Evolutionary conservation across 352 stramenopile genomes (phyloP).

Genomic region (Aphanomyces stellatus): DNA sequence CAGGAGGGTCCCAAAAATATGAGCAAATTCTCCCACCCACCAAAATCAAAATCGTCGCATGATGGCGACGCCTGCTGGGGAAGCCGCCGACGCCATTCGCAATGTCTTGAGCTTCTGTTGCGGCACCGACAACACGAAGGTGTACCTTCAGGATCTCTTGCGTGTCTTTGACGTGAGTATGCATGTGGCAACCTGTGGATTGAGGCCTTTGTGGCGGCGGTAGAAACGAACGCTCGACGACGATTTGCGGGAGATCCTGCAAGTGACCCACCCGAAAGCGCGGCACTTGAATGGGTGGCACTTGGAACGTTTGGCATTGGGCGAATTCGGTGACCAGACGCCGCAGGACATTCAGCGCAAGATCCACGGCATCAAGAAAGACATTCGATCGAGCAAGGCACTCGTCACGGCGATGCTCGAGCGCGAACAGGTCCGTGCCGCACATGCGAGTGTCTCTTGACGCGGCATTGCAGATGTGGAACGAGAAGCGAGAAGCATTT

Average conservation of each 20-base stretch:
- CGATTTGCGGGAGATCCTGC: constrained; percentile 17
- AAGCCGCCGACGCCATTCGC: neutral
- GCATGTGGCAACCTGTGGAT: no score
- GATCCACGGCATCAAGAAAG: constrained; percentile 9
- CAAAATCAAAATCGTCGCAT: no score
- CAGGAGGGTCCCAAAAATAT: no score
- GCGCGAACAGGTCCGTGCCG: constrained; percentile 5
- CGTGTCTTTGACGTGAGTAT: constrained; percentile 20
- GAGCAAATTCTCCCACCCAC: no score
- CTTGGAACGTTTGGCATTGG: constrained; percentile 12
- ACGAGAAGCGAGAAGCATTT: constrained; percentile 3
- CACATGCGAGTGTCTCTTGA: neutral
- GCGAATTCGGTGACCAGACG: constrained; percentile 14
- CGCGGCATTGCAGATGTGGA: neutral
- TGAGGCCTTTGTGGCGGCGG: neutral
- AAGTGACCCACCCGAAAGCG: constrained; percentile 19
- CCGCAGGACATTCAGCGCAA: constrained; percentile 11
- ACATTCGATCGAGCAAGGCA: constrained; percentile 3
- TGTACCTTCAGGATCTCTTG: constrained; percentile 17
- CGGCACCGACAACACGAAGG: constrained; percentile 3
- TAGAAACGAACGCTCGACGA: constrained; percentile 18
- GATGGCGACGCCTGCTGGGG: neutral
- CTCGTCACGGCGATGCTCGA: constrained; percentile 4
- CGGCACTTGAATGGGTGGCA: constrained; percentile 19
- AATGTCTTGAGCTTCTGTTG: constrained; percentile 6